A percentile compares a stretch with the other conserved stretches of the same genome.
These are phyloP conservation scores for Clarireedia paspali DNA, from an alignment of 2,329 filamentous ascomycete genomes.

Conservation along the genomic window DNA sequence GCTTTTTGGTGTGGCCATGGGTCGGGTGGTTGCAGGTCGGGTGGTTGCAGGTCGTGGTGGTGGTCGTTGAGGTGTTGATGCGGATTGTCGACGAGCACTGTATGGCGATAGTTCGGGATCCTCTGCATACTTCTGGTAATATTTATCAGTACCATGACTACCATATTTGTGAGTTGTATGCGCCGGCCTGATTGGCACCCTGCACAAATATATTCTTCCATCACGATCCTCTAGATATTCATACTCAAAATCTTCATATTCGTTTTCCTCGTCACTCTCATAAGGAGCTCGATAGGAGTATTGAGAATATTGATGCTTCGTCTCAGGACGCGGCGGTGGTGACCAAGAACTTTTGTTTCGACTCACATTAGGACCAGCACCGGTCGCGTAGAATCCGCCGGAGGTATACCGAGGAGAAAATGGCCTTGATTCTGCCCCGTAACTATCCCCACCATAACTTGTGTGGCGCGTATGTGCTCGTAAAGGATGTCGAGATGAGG, in stretches of 20 bases:
- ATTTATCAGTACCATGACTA: slow-evolving; percentile 31
- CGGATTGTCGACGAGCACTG: slow-evolving; percentile 22
- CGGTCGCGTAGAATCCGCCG: slow-evolving; percentile 31
- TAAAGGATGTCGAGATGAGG: slow-evolving; percentile 25
- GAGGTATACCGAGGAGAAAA: slow-evolving; percentile 31
- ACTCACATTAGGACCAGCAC: slow-evolving; percentile 33
- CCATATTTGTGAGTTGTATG: slow-evolving; percentile 27
- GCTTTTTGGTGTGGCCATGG: slow-evolving; percentile 24
- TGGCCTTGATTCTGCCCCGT: slow-evolving; percentile 19
- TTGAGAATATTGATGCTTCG: slow-evolving; percentile 26
- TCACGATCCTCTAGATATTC: slow-evolving; percentile 27
- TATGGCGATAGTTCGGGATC: slow-evolving; percentile 21
- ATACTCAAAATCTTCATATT: slow-evolving; percentile 17
- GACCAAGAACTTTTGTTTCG: slow-evolving; percentile 30
- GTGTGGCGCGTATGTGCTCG: slow-evolving; percentile 28
- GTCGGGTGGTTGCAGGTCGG: slow-evolving; percentile 19
- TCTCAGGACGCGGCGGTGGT: slow-evolving; percentile 23
- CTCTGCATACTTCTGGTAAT: slow-evolving; percentile 26
- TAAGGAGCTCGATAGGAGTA: slow-evolving; percentile 30
- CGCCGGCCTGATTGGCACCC: slow-evolving; percentile 13
- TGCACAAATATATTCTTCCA: slow-evolving; percentile 20
- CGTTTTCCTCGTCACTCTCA: slow-evolving; percentile 32
- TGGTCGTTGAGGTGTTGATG: slow-evolving; percentile 26
- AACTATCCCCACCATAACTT: slow-evolving; percentile 25
- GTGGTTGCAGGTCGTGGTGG: slow-evolving; percentile 22